Base-by-base conservation (phyloP, 1,284 basidiomycete species). In the Spongispora temasekensis region DNA sequence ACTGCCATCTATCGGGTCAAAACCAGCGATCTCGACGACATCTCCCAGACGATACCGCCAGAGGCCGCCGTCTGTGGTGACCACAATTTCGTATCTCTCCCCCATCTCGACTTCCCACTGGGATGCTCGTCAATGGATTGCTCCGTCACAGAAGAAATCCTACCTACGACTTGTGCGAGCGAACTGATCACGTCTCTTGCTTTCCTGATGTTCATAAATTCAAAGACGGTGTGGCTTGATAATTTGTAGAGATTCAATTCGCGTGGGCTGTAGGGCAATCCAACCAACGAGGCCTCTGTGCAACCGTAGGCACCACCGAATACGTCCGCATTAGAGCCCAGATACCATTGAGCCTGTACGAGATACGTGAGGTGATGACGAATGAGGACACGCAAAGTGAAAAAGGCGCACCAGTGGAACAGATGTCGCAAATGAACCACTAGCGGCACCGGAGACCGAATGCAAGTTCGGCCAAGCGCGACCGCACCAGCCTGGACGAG, bases 1-100 rank as follows among this genome's bases (percentile, higher is more conserved):
- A 5, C 52, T 34, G 5, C 69, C 71, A 50, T 64, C 64, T 2
- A 15, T 44, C 3, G 67, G 52, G 27, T 68, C 64, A 13, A 71
- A 71, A 6, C 67, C 67, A 6, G 53, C 50, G 31, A 72, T 56
- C 52, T 70, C 61, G 34, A 73, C 42, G 40, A 73, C 57, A 19
- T 72, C 69, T 2, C 59, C 64, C 1, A 68, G 52, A 30, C 63
- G 60, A 58, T 71, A 71, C 4, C 69, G 64, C 71, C 71, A 71
- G n/a, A 71, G 27, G 17, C 69, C 67, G 1, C 71, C 56, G 15
- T 19, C n/a, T 0, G 69, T 68, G 0, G 67, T 67, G 4, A 65
- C 3, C 10, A 71, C 62, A 12, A 65, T 7, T 32, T 71, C 71
- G 5, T 73, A 71, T 12, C 27, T 59, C 30, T 23, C 51, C 15